Evolutionary conservation across 1,284 basidiomycete species (phyloP).

Genomic region (Sporisorium reilianum): DNA sequence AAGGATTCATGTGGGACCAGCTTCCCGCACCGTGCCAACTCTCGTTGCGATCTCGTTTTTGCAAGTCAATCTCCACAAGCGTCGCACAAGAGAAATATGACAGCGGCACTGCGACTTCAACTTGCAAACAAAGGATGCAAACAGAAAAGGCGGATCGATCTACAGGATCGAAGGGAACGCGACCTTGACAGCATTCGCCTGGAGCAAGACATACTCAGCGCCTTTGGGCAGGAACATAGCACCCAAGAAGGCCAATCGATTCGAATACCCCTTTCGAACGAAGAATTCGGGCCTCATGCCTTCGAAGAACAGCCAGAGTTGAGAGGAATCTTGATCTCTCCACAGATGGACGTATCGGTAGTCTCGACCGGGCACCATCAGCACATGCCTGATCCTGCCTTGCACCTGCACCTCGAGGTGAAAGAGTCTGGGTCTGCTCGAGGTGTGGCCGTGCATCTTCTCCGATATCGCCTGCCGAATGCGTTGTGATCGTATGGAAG

Average conservation of each 20-base stretch:
- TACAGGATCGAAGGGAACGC: too few species aligned
- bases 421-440: background rate
- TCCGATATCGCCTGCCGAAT: background rate
- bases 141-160: background rate
- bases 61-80: background rate
- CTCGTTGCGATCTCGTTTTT: background rate
- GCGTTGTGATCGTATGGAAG: background rate
- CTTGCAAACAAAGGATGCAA: background rate
- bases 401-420: background rate
- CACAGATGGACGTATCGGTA: background rate
- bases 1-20: too few species aligned
- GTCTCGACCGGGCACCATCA: background rate
- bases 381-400: background rate
- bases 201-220: background rate
- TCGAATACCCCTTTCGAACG: too few species aligned
- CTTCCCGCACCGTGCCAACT: background rate
- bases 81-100: background rate
- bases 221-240: constrained; percentile 1
- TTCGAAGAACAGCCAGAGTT: constrained; percentile 17
- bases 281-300: background rate
- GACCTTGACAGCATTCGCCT: background rate
- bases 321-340: background rate
- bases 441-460: background rate
- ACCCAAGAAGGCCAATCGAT: constrained; percentile 6
- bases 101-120: background rate